These are phyloP conservation scores for Syncephalis plumigaleata DNA, from an alignment of 371 early-diverging fungal genomes.

Conservation along the genomic window DNA sequence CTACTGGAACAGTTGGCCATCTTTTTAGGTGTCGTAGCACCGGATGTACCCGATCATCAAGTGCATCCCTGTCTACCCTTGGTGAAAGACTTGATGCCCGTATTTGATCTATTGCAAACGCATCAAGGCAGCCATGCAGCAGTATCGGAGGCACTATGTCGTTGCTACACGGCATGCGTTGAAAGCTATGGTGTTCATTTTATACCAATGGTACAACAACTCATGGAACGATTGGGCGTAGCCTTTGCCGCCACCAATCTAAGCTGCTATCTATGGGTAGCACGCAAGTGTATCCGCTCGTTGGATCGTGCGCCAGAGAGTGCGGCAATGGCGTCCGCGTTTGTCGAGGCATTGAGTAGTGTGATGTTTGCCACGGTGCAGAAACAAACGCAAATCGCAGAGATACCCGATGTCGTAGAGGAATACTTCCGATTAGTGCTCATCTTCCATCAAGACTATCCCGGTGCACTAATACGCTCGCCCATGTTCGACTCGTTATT, in stretches of 20 bases:
- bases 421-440: constrained; percentile 46
- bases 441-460: constrained; percentile 30
- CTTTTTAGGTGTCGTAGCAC: constrained; percentile 30
- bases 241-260: constrained; percentile 40
- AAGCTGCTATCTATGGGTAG: constrained; percentile 65
- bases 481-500: constrained; percentile 34
- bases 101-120: constrained; percentile 30
- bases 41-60: constrained; percentile 18
- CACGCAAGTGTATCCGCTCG: constrained; percentile 19
- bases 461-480: constrained; percentile 28
- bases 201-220: constrained; percentile 23
- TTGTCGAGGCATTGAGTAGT: constrained; percentile 34
- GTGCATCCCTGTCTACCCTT: constrained; percentile 51
- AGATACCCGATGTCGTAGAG: constrained; percentile 51
- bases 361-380: constrained; percentile 32
- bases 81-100: constrained; percentile 66
- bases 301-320: constrained; percentile 15
- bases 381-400: constrained; percentile 24
- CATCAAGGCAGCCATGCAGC: constrained; percentile 27
- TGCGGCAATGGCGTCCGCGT: constrained; percentile 13
- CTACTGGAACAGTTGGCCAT: constrained; percentile 28
- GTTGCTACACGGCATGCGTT: constrained; percentile 41
- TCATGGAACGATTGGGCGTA: constrained; percentile 21
- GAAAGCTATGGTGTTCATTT: constrained; percentile 39
- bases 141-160: constrained; percentile 41